These are phyloP conservation scores for Ganoderma resinaceum DNA, from an alignment of 1,284 basidiomycete species.

Conservation along the genomic window DNA sequence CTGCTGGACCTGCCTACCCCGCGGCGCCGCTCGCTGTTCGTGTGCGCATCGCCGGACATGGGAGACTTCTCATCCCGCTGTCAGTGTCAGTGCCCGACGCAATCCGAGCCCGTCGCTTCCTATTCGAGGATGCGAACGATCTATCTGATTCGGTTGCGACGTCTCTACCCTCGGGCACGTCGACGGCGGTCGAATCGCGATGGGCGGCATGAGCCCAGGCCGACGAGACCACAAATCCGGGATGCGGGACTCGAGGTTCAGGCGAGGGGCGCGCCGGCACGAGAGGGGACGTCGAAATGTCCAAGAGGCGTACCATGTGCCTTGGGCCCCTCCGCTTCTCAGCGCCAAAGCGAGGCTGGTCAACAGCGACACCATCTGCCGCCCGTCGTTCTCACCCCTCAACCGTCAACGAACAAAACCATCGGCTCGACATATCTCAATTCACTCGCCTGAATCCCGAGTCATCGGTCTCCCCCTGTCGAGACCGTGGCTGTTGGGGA, in stretches of 20 bases:
- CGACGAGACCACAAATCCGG: no score
- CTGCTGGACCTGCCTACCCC: not conserved
- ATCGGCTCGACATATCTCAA: no score
- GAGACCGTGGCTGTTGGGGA: not conserved
- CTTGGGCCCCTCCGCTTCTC: constrained; percentile 3
- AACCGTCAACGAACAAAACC: not conserved
- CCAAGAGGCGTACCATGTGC: constrained; percentile 3
- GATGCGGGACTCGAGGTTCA: constrained; percentile 1
- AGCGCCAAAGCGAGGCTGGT: not conserved
- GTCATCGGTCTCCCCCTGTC: not conserved
- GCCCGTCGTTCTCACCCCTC: constrained; percentile 1
- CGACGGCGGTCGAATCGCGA: not conserved
- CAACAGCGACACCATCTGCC: not conserved
- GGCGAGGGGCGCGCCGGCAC: not conserved
- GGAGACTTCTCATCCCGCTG: constrained; percentile 8
- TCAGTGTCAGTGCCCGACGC: constrained; percentile 11
- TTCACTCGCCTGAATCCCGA: not conserved
- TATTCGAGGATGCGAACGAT: constrained; percentile 2
- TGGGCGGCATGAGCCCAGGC: not conserved
- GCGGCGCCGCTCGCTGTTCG: constrained; percentile 5
- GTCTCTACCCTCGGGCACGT: not conserved
- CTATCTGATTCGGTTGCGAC: constrained; percentile 16
- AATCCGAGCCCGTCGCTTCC: constrained; percentile 8
- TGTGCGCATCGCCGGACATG: constrained; percentile 6
- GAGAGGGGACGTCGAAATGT: not conserved